Base-by-base conservation (phyloP, 345 rosid genomes). In the Balakata baccata region DNA sequence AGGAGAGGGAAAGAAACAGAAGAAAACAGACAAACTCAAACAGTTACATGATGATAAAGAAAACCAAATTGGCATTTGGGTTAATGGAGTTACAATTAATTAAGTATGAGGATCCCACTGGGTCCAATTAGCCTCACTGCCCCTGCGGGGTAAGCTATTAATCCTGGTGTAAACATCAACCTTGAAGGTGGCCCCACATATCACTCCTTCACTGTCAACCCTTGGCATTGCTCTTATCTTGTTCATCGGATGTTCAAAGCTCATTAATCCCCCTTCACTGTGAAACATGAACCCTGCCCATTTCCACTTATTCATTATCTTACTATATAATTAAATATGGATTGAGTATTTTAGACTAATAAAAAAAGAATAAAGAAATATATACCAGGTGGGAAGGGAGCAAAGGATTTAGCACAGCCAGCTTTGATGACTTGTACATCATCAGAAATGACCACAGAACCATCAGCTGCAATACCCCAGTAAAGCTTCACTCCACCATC, bases 341-440 rank as follows among this genome's bases (percentile, higher is more conserved):
- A n/a, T n/a, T n/a, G n/a, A n/a, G n/a, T n/a, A n/a, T n/a, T n/a
- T n/a, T n/a, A n/a, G n/a, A n/a, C n/a, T n/a, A n/a, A n/a, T n/a
- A n/a, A n/a, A n/a, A n/a, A n/a, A n/a, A n/a, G n/a, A n/a, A n/a
- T n/a, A n/a, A 57, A 23, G 7, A 7, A 22, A 11, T 25, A 29
- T 1, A 3, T 77, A 86, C 90, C 88, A 29, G 86, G 53, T 68
- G 90, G 88, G 73, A 87, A 87, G 34, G 92, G 86, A 11, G 89
- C 80, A 49, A 62, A 85, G 52, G 88, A 89, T 78, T 86, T 89
- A 50, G 88, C 86, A 76, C 97, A 91, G 25, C 86, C 87, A 37
- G 74, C 83, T 83, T 75, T 80, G 17, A 85, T 79, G 13, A 86
- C 75, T 10, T 83, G 80, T 1, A 82, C 39, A 63, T 89, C 88